Evolutionary conservation across 768 basidiomycete species (phyloP).

Genomic region (Macrolepiota dolichaula): DNA sequence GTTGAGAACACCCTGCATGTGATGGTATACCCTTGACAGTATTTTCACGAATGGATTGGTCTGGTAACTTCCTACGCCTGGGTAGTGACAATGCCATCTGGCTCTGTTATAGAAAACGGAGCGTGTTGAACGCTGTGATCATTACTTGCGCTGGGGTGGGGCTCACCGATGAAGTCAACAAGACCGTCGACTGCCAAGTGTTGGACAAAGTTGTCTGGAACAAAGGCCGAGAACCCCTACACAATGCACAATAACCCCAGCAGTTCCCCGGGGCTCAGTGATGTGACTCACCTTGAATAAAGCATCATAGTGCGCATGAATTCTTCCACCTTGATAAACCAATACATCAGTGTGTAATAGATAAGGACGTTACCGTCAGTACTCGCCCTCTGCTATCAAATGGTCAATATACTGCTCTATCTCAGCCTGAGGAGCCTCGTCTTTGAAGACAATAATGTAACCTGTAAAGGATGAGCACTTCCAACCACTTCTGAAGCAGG

Average conservation of each 20-base stretch:
- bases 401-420: slow-evolving; percentile 37
- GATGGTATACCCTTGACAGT: background rate
- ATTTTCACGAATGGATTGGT: background rate
- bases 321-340: slow-evolving; percentile 36
- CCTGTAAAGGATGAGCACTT: slow-evolving; percentile 23
- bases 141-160: background rate
- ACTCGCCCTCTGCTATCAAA: slow-evolving; percentile 36
- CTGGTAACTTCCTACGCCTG: slow-evolving; percentile 21
- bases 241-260: background rate
- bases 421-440: slow-evolving; percentile 32
- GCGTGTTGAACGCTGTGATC: background rate
- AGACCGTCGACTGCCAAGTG: slow-evolving; percentile 28
- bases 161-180: slow-evolving; percentile 48
- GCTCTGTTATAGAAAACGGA: slow-evolving; percentile 27
- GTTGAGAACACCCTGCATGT: background rate
- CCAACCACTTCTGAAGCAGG: background rate
- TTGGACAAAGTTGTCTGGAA: slow-evolving; percentile 25
- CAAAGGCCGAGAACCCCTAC: slow-evolving; percentile 27
- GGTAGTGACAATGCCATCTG: slow-evolving; percentile 38
- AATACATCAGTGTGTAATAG: background rate
- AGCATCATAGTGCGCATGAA: slow-evolving; percentile 34
- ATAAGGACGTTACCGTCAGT: background rate
- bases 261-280: background rate
- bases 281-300: slow-evolving; percentile 33
- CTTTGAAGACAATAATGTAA: slow-evolving; percentile 58